Evolutionary conservation across 2,329 filamentous ascomycete species (phyloP).

Genomic region (Colletotrichum scovillei): DNA sequence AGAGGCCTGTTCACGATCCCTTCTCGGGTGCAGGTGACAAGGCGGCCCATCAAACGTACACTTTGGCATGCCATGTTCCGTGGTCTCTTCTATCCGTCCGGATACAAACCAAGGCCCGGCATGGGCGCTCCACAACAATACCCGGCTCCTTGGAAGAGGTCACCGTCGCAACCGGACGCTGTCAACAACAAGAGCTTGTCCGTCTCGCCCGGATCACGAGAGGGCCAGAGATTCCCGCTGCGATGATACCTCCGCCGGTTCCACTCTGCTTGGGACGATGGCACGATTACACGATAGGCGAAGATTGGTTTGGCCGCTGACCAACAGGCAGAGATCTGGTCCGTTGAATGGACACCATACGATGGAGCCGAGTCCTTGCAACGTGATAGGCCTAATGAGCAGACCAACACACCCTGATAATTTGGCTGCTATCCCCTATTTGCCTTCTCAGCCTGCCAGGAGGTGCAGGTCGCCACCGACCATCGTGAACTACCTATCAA

Average conservation of each 20-base stretch:
- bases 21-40: slow-evolving; percentile 1
- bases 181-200: neutral
- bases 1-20: neutral
- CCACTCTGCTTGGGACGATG: slow-evolving; percentile 16
- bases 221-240: neutral
- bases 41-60: slow-evolving; percentile 5
- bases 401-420: slow-evolving; percentile 9
- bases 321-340: neutral
- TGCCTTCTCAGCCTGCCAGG: slow-evolving; percentile 6
- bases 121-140: neutral
- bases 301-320: slow-evolving; percentile 6
- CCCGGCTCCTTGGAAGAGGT: slow-evolving; percentile 12
- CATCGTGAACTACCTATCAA: neutral
- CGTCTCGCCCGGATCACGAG: slow-evolving; percentile 20
- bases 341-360: neutral
- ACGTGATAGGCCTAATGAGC: slow-evolving; percentile 6
- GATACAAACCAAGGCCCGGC: neutral
- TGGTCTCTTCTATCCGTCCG: neutral
- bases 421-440: slow-evolving; percentile 5
- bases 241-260: slow-evolving; percentile 24
- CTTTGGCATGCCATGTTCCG: slow-evolving; percentile 8
- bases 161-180: slow-evolving; percentile 8
- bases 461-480: slow-evolving; percentile 19
- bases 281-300: slow-evolving; percentile 15
- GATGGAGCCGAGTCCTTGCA: neutral